These are phyloP conservation scores for Eucalyptus victrix DNA, from an alignment of 345 rosid genomes.

Conservation along the genomic window DNA sequence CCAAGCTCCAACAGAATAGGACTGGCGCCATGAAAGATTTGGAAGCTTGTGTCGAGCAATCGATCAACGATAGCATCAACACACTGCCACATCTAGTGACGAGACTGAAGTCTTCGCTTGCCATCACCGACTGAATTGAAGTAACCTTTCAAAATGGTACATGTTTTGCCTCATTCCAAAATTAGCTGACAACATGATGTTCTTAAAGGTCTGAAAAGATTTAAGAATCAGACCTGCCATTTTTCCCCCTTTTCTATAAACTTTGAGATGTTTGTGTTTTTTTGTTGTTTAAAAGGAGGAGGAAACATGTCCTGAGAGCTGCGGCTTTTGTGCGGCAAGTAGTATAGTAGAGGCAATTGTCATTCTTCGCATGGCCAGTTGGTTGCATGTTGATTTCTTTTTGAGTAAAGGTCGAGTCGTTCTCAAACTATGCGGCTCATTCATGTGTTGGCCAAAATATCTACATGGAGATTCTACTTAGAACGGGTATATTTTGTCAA, in stretches of 20 bases:
- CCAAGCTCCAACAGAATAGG: conserved; percentile 51
- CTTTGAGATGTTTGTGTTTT: not conserved
- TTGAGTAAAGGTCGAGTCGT: not conserved
- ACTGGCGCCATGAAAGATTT: conserved; percentile 34
- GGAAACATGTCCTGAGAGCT: not conserved
- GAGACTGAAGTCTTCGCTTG: conserved; percentile 47
- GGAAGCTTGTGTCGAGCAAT: conserved; percentile 67
- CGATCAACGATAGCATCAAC: conserved; percentile 55
- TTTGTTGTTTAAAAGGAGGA: not conserved
- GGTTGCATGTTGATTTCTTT: not conserved
- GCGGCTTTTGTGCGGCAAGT: not conserved
- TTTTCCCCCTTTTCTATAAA: not conserved
- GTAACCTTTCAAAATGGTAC: not conserved
- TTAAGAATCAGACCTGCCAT: not conserved
- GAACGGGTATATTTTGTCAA: not conserved
- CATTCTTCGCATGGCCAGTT: not conserved
- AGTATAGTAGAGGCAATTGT: not conserved
- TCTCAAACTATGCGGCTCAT: not conserved
- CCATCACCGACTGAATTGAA: conserved; percentile 12
- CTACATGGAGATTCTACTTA: not conserved
- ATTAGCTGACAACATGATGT: not conserved
- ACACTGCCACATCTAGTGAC: conserved; percentile 60
- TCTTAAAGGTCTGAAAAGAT: not conserved
- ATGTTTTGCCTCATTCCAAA: not conserved
- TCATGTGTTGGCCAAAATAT: not conserved